Conservation (phyloP, 2,329 filamentous ascomycete species). For the Xylariaceae sp. region DNA sequence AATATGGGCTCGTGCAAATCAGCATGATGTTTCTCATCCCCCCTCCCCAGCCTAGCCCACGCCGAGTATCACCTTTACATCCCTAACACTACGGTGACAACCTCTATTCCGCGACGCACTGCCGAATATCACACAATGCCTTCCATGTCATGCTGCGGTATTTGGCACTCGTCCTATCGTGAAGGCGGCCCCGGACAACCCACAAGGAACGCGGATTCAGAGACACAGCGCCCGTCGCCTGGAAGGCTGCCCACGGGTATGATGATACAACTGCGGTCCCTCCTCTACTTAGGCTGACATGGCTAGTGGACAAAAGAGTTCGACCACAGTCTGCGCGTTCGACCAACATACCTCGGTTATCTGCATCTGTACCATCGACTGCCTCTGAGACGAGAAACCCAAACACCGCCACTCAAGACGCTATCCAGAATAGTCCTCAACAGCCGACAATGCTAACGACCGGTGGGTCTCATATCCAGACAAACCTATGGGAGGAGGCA, state of each 20-base stretch:
- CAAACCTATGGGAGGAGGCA: slow-evolving; percentile 15
- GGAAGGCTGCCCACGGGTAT: neutral
- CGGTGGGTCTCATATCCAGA: neutral
- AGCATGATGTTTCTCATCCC: neutral
- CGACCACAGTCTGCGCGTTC: neutral
- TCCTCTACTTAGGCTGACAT: neutral
- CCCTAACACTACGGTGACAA: neutral
- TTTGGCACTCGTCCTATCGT: neutral
- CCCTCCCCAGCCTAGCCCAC: neutral
- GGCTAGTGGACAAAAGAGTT: neutral
- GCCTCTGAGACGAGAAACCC: neutral
- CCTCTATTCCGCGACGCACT: neutral
- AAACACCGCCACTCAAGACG: neutral
- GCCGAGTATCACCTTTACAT: neutral
- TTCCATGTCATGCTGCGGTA: neutral
- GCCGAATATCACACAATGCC: neutral
- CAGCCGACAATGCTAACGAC: neutral
- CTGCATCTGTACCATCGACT: neutral
- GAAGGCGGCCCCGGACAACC: neutral
- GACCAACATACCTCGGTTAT: neutral
- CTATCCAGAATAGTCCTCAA: neutral
- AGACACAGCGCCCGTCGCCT: neutral
- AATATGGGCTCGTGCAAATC: too few relatives aligned
- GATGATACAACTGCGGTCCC: neutral
- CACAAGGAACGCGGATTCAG: neutral